A percentile compares a stretch with the other conserved stretches of the same genome.
Conservation (phyloP, 2,329 filamentous ascomycete species). For the Alternaria ventricosa region DNA sequence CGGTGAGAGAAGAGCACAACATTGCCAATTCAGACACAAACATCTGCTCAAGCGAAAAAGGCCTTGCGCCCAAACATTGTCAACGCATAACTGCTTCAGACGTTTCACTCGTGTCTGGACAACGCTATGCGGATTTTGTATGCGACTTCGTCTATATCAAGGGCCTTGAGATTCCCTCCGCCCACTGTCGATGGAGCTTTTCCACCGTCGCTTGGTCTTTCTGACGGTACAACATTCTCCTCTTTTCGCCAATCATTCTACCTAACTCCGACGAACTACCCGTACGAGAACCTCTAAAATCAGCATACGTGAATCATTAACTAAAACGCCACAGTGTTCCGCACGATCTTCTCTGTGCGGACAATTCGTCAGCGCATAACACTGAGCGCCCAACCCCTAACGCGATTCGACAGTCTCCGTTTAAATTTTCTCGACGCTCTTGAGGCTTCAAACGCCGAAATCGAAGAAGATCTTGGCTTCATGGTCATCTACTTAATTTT, state of each 20-base stretch:
- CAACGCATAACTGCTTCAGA: neutral
- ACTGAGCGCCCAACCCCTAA: neutral
- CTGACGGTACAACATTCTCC: neutral
- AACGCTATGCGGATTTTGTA: neutral
- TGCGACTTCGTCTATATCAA: no score
- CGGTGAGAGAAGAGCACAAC: neutral
- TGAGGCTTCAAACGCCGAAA: neutral
- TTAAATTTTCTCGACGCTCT: neutral
- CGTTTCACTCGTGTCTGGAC: neutral
- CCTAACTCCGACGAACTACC: neutral
- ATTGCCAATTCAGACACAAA: neutral
- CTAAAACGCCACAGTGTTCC: constrained; percentile 1
- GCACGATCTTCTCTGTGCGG: neutral
- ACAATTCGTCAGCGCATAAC: neutral
- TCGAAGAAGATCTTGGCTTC: neutral
- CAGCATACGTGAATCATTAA: neutral
- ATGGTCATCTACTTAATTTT: neutral
- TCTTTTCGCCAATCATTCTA: neutral
- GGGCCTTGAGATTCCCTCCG: no score
- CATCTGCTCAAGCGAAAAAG: neutral
- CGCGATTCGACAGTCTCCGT: neutral
- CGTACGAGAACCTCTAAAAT: neutral
- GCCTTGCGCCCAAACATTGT: neutral
- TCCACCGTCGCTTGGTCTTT: neutral
- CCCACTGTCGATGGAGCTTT: neutral